Evolutionary conservation across 1,139 yeast species (phyloP).

Genomic region (Protomyces lactucae-debilis): DNA sequence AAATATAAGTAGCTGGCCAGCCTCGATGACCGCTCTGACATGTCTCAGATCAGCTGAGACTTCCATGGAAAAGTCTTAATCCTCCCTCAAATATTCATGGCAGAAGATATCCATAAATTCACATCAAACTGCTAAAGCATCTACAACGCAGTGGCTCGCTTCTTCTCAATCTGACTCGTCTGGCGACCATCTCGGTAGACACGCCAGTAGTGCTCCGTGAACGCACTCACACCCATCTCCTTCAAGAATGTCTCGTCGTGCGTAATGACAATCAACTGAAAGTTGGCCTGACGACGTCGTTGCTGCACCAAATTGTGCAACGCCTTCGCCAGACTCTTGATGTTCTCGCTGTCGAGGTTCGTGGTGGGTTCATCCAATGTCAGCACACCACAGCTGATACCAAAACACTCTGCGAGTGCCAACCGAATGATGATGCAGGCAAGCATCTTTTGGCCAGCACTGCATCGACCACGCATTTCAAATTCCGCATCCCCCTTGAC

Average conservation of each 20-base stretch:
- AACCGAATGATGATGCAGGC: conserved; percentile 87
- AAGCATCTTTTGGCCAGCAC: conserved; percentile 95
- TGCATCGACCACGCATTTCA: conserved; percentile 97
- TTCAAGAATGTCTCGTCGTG: conserved; percentile 82
- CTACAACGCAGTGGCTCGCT: conserved; percentile 6
- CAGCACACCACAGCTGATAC: conserved; percentile 88
- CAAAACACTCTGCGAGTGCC: conserved; percentile 94
- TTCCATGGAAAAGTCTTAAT: no score
- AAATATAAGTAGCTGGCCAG: no score
- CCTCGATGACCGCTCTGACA: no score
- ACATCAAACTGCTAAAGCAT: neutral
- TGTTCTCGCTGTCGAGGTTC: conserved; percentile 82
- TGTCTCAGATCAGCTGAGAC: no score
- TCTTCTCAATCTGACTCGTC: conserved; percentile 18
- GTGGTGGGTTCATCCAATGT: conserved; percentile 98
- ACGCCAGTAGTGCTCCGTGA: conserved; percentile 84
- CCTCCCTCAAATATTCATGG: no score
- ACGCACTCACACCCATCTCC: conserved; percentile 77
- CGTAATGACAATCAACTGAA: conserved; percentile 89
- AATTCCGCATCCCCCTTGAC: conserved; percentile 83
- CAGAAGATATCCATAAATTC: no score
- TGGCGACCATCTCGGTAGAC: conserved; percentile 65
- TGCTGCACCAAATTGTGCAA: conserved; percentile 68
- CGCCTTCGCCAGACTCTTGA: conserved; percentile 80
- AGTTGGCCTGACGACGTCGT: conserved; percentile 74